Conservation (phyloP, 2,329 filamentous ascomycete genomes). For the Exophiala alcalophila region DNA sequence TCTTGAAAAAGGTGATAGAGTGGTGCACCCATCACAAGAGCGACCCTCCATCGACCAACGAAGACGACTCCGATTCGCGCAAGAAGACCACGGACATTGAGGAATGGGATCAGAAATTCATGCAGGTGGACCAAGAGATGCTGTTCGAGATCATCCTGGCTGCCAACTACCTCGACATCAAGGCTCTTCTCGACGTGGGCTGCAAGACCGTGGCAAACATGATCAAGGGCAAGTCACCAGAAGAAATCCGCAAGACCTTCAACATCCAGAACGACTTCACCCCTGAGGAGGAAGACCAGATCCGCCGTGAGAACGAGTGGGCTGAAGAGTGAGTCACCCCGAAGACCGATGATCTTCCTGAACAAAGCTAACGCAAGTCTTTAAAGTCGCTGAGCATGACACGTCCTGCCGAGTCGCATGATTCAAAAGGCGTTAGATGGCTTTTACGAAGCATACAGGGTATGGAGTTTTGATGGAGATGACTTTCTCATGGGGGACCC, state of each 20-base stretch:
- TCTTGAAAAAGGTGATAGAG: conserved; percentile 93
- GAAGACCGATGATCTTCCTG: no score
- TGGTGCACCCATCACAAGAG: conserved; percentile 96
- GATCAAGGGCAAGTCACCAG: conserved; percentile 99
- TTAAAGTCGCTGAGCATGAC: conserved; percentile 29
- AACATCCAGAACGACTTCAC: conserved; percentile 99
- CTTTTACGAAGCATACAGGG: conserved; percentile 1
- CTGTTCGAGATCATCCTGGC: conserved; percentile 98
- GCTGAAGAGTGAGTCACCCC: conserved; percentile 66
- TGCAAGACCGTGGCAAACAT: conserved; percentile 99
- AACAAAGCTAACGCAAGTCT: no score
- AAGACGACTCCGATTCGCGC: conserved; percentile 88
- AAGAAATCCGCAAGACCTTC: conserved; percentile 99
- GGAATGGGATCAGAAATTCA: conserved; percentile 99
- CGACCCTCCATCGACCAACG: conserved; percentile 75
- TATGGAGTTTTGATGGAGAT: conserved; percentile 1
- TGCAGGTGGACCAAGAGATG: conserved; percentile 99
- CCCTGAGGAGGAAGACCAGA: conserved; percentile 98
- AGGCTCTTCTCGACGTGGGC: conserved; percentile 92
- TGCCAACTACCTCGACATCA: conserved; percentile 98
- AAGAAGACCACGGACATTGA: conserved; percentile 99
- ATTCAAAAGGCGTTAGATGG: no score
- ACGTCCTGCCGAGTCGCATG: no score
- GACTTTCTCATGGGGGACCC: neutral
- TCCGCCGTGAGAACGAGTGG: conserved; percentile 87